phyloP scores from a whole-genome alignment of 768 basidiomycete species.

The Cyclocybe aegerita region DNA sequence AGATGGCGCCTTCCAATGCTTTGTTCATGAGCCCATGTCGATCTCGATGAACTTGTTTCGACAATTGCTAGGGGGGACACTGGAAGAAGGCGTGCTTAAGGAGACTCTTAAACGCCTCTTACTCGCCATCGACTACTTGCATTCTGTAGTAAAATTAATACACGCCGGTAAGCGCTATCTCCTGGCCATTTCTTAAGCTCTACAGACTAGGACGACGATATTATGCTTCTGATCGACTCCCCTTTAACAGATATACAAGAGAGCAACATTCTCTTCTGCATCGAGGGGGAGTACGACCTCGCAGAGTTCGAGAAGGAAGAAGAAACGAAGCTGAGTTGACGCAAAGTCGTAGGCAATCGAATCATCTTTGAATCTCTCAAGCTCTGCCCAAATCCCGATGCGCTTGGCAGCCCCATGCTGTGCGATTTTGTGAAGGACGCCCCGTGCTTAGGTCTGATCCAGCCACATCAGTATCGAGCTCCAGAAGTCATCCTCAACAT shows the following conservation, averaged over 20 bases:
- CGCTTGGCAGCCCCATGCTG: conserved; percentile 2
- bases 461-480: conserved; percentile 6
- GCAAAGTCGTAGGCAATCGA: conserved; percentile 13
- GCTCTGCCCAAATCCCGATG: background rate
- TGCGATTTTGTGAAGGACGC: conserved; percentile 10
- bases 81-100: background rate
- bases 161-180: conserved; percentile 7
- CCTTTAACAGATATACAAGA: conserved; percentile 8
- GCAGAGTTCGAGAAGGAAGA: conserved; percentile 12
- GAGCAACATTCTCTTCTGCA: conserved; percentile 11
- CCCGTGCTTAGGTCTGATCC: background rate
- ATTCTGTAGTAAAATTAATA: conserved; percentile 8
- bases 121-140: conserved; percentile 11
- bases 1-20: too few relatives aligned
- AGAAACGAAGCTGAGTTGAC: conserved; percentile 4
- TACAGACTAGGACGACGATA: too few relatives aligned
- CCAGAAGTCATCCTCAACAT: conserved; percentile 16
- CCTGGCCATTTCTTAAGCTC: too few relatives aligned
- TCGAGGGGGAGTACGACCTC: conserved; percentile 1
- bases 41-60: too few relatives aligned
- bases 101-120: conserved; percentile 4
- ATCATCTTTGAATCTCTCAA: conserved; percentile 9
- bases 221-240: too few relatives aligned
- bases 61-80: too few relatives aligned
- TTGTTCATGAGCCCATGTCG: too few relatives aligned